Evolutionary conservation across 1,139 yeast species (phyloP), one percentile per base, ranked within the genome.

Genomic region (Yamadazyma blattariae): DNA sequence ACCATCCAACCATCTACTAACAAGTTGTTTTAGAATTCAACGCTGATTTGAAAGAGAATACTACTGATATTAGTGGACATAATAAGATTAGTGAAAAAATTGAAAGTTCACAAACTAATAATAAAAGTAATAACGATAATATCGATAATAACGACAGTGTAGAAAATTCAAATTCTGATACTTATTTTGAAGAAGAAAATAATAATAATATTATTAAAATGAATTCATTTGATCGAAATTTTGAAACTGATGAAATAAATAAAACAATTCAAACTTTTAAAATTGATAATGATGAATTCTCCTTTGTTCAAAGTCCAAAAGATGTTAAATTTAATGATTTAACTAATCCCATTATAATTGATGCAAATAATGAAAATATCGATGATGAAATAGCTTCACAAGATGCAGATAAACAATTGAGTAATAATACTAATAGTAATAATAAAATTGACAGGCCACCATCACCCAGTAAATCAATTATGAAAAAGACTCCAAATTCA

Each of bases 401-500:
- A 7, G 19, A 17, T 5, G 19, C 5, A 17, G 24, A 22, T 6
- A 22, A 22, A 10, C 5, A 6, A 5, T 4, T 6, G 5, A 6
- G 4, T 6, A 9, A 22, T 9, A n/a, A 22, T 6, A 22, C 5
- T 6, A 6, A 5, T 6, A 9, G 5, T 6, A 6, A 5, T 6
- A 9, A 5, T n/a, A 4, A 11, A n/a, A 10, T n/a, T 23, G 11
- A 9, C 11, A 10, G 5, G 11, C 11, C 3, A 5, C 3, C 5
- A 10, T 64, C 71, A 2, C 75, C 74, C 3, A 59, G 57, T 36
- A 68, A 64, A 44, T 66, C 73, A 14, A 67, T 66, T 26, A 61
- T 70, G 68, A 66, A 59, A 41, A 61, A 58, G 36, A 46, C 59
- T 3, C 50, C 60, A 1, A 45, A 46, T 6, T 40, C 49, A 11